phyloP scores from a whole-genome alignment of 148 eudicot genomes.

The Silene latifolia region DNA sequence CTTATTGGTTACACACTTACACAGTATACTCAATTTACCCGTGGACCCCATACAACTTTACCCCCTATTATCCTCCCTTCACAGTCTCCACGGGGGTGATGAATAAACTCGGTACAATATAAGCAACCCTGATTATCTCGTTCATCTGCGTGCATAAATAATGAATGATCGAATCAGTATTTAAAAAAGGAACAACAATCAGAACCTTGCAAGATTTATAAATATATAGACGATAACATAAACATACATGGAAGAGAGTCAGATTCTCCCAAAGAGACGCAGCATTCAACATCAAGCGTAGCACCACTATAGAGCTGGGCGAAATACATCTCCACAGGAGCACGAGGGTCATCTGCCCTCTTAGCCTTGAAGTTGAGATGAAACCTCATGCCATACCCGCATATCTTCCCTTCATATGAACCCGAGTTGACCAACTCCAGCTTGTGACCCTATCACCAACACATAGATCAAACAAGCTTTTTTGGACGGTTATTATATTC shows the following conservation, averaged over 20 bases:
- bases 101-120: not conserved
- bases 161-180: not conserved
- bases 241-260: not conserved
- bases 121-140: not conserved
- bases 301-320: not conserved
- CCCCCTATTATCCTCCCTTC: not conserved
- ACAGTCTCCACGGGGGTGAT: not conserved
- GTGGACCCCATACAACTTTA: not conserved
- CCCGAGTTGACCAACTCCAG: not conserved
- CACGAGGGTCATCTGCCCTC: not conserved
- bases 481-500: not conserved
- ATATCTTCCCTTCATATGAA: not conserved
- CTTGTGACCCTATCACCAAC: not conserved
- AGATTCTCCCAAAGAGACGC: too few relatives aligned
- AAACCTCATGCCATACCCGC: not conserved
- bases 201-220: too few relatives aligned
- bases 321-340: not conserved
- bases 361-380: not conserved
- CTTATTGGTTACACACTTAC: not conserved
- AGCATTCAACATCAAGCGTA: not conserved
- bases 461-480: not conserved
- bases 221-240: too few relatives aligned
- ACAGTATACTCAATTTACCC: not conserved
- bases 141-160: not conserved
- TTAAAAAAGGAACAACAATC: too few relatives aligned